phyloP scores from a whole-genome alignment of 2,329 filamentous ascomycete species.

The Aspergillus sp. region DNA sequence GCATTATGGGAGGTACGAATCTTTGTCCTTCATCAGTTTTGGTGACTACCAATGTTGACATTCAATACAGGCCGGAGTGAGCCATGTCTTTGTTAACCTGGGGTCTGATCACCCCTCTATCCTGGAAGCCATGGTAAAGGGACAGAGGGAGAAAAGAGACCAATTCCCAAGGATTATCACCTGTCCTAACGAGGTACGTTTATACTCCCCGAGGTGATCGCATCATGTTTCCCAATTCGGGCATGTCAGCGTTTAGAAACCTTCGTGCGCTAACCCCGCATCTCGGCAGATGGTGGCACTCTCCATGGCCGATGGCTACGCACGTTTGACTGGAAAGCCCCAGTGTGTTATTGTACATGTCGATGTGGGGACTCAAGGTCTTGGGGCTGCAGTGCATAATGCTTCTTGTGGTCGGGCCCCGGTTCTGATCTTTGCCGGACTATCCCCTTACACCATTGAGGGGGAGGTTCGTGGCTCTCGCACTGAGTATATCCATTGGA shows the following conservation, averaged over 20 bases:
- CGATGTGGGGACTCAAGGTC: conserved; percentile 74
- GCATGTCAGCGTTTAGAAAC: conserved; percentile 2
- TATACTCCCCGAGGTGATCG: conserved; percentile 4
- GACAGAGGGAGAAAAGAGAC: conserved; percentile 60
- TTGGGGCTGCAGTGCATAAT: conserved; percentile 75
- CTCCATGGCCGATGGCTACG: conserved; percentile 79
- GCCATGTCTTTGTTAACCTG: conserved; percentile 50
- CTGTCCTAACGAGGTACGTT: conserved; percentile 68
- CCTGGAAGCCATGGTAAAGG: conserved; percentile 75
- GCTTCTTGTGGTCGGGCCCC: conserved; percentile 70
- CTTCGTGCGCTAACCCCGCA: conserved; percentile 8
- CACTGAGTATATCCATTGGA: conserved; percentile 83
- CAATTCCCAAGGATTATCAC: conserved; percentile 71
- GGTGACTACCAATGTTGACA: conserved; percentile 1
- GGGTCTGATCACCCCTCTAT: conserved; percentile 66
- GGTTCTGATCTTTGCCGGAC: conserved; percentile 71
- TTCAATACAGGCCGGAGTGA: conserved; percentile 41
- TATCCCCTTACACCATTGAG: conserved; percentile 72
- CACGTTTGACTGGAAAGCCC: conserved; percentile 64
- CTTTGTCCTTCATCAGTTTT: too few relatives aligned
- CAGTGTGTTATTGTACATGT: conserved; percentile 78
- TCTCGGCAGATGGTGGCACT: conserved; percentile 68
- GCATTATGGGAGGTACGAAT: conserved; percentile 65
- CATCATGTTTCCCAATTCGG: too few relatives aligned
- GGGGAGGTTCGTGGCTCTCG: conserved; percentile 72